Evolutionary conservation across 805 yeast genomes (phyloP).

Genomic region (Metschnikowia bowlesiae): DNA sequence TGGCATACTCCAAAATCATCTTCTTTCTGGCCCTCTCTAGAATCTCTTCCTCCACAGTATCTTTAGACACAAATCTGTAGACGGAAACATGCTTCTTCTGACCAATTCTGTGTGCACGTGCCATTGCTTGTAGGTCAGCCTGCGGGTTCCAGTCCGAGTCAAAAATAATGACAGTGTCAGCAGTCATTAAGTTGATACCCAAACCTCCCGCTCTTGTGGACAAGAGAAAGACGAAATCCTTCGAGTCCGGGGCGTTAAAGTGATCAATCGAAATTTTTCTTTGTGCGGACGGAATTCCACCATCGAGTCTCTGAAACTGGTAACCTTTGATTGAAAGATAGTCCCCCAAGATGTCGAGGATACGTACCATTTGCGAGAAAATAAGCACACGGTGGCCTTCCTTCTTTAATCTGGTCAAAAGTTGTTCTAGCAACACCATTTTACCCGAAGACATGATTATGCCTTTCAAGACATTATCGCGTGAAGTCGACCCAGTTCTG

Average conservation of each 20-base stretch:
- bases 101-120: constrained; percentile 99
- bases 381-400: constrained; percentile 97
- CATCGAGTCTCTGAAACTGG: constrained; percentile 89
- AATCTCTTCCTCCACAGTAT: constrained; percentile 96
- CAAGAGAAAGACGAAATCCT: constrained; percentile 83
- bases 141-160: constrained; percentile 99
- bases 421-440: constrained; percentile 91
- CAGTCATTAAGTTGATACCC: constrained; percentile 98
- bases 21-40: constrained; percentile 94
- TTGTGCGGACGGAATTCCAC: constrained; percentile 92
- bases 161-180: constrained; percentile 96
- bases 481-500: constrained; percentile 55
- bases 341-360: constrained; percentile 92
- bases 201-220: constrained; percentile 98
- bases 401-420: constrained; percentile 73
- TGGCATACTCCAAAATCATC: constrained; percentile 97
- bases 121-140: constrained; percentile 99
- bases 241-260: constrained; percentile 88
- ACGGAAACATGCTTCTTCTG: constrained; percentile 98
- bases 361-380: constrained; percentile 96
- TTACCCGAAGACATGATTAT: constrained; percentile 97
- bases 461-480: constrained; percentile 84
- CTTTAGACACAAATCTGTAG: constrained; percentile 95
- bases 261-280: constrained; percentile 95
- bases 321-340: constrained; percentile 83